Base-by-base conservation (phyloP, 2,329 filamentous ascomycete species). In the Curvularia sp. region DNA sequence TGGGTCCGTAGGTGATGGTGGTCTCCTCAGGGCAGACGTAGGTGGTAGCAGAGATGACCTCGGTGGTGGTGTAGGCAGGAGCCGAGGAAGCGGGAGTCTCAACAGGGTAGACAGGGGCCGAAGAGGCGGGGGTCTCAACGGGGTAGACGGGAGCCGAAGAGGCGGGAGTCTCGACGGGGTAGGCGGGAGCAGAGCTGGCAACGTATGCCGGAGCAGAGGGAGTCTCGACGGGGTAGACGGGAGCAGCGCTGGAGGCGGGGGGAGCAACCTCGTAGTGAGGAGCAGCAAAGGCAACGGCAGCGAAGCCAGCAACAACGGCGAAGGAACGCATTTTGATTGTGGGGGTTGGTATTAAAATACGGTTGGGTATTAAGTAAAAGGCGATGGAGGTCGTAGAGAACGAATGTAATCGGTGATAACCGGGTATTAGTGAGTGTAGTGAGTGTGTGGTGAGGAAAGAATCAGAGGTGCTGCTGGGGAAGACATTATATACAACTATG, bases 361-460 rank as follows among this genome's bases (percentile, higher is more conserved):
- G 67, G 63, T 66, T 67, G 71, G 71, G 70, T 74, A 75, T 74
- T 74, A 73, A 63, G 66, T 74, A 70, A 53, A 53, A 23, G 63
- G 61, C 57, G 64, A 23, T 64, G 64, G 66, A 68, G 63, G 67
- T 69, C 61, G 69, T 70, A 61, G 60, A 59, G 74, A 78, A 77
- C 73, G 76, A 78, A 66, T 78, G 77, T 70, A 74, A 73, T 77
- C 74, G 76, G 75, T 65, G 53, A 72, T 72, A 66, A 77, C 74
- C 73, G 73, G 69, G 69, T 70, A 72, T 72, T 73, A 74, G 66
- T 59, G 66, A 70, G 34, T 51, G 56, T 63, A 74, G 67, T 67
- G 74, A 77, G 64, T 74, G 74, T 74, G 76, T 74, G 76, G 73
- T 72, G 70, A 70, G 57, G 69, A 73, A 68, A 63, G 59, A 60